Conservation (phyloP, 371 early-diverging fungal species). For the Rhizopus delemar region DNA sequence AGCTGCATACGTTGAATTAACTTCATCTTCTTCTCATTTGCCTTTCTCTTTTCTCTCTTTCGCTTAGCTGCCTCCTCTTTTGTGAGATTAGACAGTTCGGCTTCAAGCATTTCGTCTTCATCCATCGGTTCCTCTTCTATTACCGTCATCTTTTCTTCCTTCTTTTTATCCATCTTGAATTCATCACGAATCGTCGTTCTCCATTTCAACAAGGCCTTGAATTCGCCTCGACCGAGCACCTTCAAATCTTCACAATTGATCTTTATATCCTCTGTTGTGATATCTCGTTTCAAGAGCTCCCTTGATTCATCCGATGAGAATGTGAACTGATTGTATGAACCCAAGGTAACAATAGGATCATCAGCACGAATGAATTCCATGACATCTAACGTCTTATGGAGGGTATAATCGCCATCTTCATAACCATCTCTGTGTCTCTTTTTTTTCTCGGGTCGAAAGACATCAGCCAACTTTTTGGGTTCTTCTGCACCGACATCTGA, state of each 20-base stretch:
- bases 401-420: conserved; percentile 90
- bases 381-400: conserved; percentile 71
- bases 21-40: conserved; percentile 81
- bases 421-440: conserved; percentile 94
- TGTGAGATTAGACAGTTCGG: conserved; percentile 59
- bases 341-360: conserved; percentile 80
- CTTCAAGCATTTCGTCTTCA: conserved; percentile 59
- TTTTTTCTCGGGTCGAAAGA: conserved; percentile 86
- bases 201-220: conserved; percentile 89
- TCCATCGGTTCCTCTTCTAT: conserved; percentile 59
- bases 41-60: conserved; percentile 62
- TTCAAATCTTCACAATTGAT: conserved; percentile 84
- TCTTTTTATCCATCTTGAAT: conserved; percentile 52
- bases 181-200: conserved; percentile 66
- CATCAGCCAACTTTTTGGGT: conserved; percentile 54
- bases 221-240: conserved; percentile 92
- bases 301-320: conserved; percentile 72
- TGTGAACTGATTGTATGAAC: conserved; percentile 69
- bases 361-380: conserved; percentile 77
- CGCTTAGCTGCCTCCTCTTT: conserved; percentile 61
- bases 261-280: conserved; percentile 82
- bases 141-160: conserved; percentile 47
- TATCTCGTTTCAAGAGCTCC: conserved; percentile 60
- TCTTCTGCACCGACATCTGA: conserved; percentile 77
- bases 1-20: conserved; percentile 83